Percentiles rank a stretch among this genome's conserved stretches.
phyloP scores from a whole-genome alignment of 495 filamentous ascomycete species.

The Hypoxylon cercidicola region DNA sequence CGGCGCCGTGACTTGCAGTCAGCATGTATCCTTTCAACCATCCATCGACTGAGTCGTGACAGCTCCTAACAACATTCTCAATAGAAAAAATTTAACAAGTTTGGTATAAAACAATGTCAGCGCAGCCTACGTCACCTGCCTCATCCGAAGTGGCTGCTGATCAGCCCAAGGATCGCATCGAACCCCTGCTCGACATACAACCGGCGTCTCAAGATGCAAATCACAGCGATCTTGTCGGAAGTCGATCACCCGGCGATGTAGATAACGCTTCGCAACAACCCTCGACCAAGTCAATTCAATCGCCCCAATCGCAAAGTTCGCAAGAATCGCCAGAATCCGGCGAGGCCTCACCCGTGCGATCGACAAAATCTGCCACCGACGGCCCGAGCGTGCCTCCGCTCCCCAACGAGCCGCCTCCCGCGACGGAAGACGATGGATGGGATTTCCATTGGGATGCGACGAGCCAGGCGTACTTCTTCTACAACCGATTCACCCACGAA shows the following conservation, averaged over 20 bases:
- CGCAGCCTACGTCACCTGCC: conserved; percentile 31
- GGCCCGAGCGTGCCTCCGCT: conserved; percentile 51
- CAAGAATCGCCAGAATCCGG: conserved; percentile 37
- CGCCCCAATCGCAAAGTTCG: conserved; percentile 3
- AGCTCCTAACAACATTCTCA: conserved; percentile 32
- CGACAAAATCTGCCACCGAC: conserved; percentile 14
- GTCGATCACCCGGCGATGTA: conserved; percentile 8
- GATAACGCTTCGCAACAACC: conserved; percentile 15
- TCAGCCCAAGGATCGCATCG: conserved; percentile 39
- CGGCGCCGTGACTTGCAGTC: conserved; percentile 29
- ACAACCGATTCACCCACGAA: conserved; percentile 79
- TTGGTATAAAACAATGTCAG: conserved; percentile 33
- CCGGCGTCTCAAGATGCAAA: conserved; percentile 36
- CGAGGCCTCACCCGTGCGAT: conserved; percentile 42
- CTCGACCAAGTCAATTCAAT: neutral
- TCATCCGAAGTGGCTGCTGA: conserved; percentile 37
- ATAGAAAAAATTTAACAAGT: conserved; percentile 20
- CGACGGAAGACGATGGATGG: conserved; percentile 83
- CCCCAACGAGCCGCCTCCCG: conserved; percentile 52
- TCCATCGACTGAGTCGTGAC: conserved; percentile 36
- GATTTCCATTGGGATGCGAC: conserved; percentile 81
- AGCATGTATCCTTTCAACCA: conserved; percentile 39
- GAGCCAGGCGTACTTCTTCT: conserved; percentile 83
- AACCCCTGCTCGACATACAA: conserved; percentile 28
- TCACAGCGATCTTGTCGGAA: conserved; percentile 17